phyloP scores from a whole-genome alignment of 768 basidiomycete genomes.

The Boletus vermiculosoides region DNA sequence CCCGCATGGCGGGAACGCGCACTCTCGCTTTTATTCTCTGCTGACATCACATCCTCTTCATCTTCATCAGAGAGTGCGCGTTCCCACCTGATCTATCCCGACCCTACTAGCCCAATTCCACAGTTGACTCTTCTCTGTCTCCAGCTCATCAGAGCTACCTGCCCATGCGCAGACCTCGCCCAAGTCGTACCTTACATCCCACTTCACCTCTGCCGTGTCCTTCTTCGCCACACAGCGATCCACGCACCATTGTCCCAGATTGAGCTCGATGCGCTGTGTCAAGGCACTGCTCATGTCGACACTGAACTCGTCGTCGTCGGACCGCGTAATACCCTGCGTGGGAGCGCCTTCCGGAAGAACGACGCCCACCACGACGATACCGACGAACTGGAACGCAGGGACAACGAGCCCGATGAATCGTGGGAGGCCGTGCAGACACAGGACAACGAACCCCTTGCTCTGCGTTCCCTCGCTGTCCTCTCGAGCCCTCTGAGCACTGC shows the following conservation, averaged over 20 bases:
- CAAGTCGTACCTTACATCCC: conserved; percentile 53
- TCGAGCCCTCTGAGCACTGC: conserved; percentile 45
- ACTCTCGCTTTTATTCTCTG: conserved; percentile 49
- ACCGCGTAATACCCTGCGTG: conserved; percentile 44
- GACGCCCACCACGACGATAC: neutral
- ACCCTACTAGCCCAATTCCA: conserved; percentile 37
- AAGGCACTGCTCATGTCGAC: conserved; percentile 50
- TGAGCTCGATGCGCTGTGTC: conserved; percentile 51
- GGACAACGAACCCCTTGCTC: conserved; percentile 34
- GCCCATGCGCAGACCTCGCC: conserved; percentile 43
- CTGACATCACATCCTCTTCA: neutral
- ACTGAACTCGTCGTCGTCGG: conserved; percentile 68
- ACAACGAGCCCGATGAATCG: neutral
- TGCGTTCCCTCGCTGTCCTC: conserved; percentile 52
- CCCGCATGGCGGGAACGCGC: conserved; percentile 53
- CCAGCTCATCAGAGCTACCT: conserved; percentile 42
- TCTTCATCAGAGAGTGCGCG: neutral
- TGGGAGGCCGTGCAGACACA: conserved; percentile 43
- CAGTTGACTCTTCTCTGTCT: conserved; percentile 60
- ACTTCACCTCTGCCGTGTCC: conserved; percentile 53
- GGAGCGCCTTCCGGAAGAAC: conserved; percentile 40
- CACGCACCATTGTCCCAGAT: conserved; percentile 51
- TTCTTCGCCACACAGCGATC: conserved; percentile 59
- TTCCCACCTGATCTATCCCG: conserved; percentile 15
- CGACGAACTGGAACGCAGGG: neutral